phyloP scores from a whole-genome alignment of 306 rosid species.

The Prunus persica region Prunus_persica_NCBIv2 NC_034009.1:29809001-29809500 shows the following conservation, averaged over 20 bases:
- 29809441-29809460: neutral
- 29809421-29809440: neutral
- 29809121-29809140: slow-evolving; percentile 41
- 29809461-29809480: neutral
- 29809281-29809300: slow-evolving; percentile 57
- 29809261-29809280: slow-evolving; percentile 49
- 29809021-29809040: slow-evolving; percentile 56
- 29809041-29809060: slow-evolving; percentile 59
- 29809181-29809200: slow-evolving; percentile 68
- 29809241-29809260: slow-evolving; percentile 54
- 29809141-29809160: slow-evolving; percentile 79
- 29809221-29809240: slow-evolving; percentile 50
- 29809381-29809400: neutral
- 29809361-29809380: neutral
- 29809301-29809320: slow-evolving; percentile 62
- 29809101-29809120: slow-evolving; percentile 59
- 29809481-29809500: slow-evolving; percentile 27
- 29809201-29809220: slow-evolving; percentile 72
- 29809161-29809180: slow-evolving; percentile 78
- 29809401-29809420: neutral
- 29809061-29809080: slow-evolving; percentile 52
- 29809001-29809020: slow-evolving; percentile 79
- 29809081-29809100: slow-evolving; percentile 55
- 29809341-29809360: slow-evolving; percentile 90
- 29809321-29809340: slow-evolving; percentile 88